Conservation (phyloP, 2,329 filamentous ascomycete genomes). For the Calonectria montana region DNA sequence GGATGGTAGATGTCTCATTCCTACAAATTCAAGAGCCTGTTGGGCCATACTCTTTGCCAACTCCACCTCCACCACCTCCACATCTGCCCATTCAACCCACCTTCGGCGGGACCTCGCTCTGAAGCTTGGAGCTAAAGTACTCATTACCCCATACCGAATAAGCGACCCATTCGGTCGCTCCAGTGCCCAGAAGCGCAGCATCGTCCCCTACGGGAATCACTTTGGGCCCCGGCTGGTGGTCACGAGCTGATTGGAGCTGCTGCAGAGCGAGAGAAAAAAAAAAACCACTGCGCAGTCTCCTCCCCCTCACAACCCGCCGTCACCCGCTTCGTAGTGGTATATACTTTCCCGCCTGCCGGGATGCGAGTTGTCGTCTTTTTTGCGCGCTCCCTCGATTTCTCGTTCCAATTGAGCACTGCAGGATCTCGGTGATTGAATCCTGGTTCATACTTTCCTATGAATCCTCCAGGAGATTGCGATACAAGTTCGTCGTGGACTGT, state of each 20-base stretch:
- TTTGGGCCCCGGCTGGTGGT: constrained; percentile 36
- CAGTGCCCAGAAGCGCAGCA: constrained; percentile 34
- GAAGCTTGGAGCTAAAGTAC: constrained; percentile 38
- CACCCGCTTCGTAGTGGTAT: constrained; percentile 8
- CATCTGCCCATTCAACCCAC: constrained; percentile 45
- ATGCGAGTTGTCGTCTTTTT: constrained; percentile 1
- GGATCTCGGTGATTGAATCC: neutral
- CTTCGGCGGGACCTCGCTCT: constrained; percentile 45
- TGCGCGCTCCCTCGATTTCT: neutral
- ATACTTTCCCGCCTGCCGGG: constrained; percentile 3
- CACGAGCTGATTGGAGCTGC: constrained; percentile 37
- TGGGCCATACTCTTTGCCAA: constrained; percentile 24
- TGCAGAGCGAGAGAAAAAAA: constrained; percentile 39
- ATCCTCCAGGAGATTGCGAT: constrained; percentile 6
- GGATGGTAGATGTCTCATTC: neutral
- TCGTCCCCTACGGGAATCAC: constrained; percentile 34
- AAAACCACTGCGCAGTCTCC: constrained; percentile 19
- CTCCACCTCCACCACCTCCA: constrained; percentile 42
- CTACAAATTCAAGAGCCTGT: neutral
- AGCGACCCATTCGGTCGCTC: constrained; percentile 42
- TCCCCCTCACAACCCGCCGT: constrained; percentile 31
- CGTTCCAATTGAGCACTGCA: constrained; percentile 7
- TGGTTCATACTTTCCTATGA: constrained; percentile 15
- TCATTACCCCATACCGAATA: constrained; percentile 38
- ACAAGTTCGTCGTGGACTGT: constrained; percentile 11